Conservation (phyloP, 2,329 filamentous ascomycete species). For the Colletotrichum filicis region DNA sequence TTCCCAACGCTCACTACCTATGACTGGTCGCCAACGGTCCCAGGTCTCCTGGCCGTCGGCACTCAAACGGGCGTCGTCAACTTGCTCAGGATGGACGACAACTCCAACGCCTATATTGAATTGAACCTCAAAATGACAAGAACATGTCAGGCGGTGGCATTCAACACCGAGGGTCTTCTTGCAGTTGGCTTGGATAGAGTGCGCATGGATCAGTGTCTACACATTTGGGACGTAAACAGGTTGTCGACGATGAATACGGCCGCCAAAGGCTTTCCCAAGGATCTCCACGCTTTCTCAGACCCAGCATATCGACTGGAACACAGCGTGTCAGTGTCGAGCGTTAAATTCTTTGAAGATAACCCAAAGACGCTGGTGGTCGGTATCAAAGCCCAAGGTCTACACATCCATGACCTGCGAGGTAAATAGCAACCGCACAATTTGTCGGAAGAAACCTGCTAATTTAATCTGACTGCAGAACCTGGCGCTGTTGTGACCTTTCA, state of each 20-base stretch:
- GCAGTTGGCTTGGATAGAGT: constrained; percentile 85
- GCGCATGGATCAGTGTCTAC: constrained; percentile 83
- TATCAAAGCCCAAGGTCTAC: constrained; percentile 78
- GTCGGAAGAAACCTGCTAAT: constrained; percentile 35
- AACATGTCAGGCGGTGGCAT: constrained; percentile 84
- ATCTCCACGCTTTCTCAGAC: constrained; percentile 62
- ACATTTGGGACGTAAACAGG: constrained; percentile 83
- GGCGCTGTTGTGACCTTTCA: constrained; percentile 68
- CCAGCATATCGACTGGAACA: constrained; percentile 70
- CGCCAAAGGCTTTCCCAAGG: constrained; percentile 60
- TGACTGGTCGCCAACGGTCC: constrained; percentile 73
- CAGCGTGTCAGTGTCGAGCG: constrained; percentile 81
- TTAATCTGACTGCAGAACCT: constrained; percentile 53
- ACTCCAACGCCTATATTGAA: constrained; percentile 71
- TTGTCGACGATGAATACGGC: constrained; percentile 61
- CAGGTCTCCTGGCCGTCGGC: constrained; percentile 78
- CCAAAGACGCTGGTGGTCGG: constrained; percentile 81
- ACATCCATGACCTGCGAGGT: constrained; percentile 85
- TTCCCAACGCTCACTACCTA: constrained; percentile 73
- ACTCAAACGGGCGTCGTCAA: constrained; percentile 81
- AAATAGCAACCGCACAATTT: constrained; percentile 15
- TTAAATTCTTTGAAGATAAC: constrained; percentile 83
- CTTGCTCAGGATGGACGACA: constrained; percentile 77
- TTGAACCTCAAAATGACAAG: constrained; percentile 80
- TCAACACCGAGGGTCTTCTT: constrained; percentile 77